A percentile compares a stretch with the other conserved stretches of the same genome.
Evolutionary conservation across 805 yeast genomes (phyloP).

Genomic region (Wickerhamiella parazyma): DNA sequence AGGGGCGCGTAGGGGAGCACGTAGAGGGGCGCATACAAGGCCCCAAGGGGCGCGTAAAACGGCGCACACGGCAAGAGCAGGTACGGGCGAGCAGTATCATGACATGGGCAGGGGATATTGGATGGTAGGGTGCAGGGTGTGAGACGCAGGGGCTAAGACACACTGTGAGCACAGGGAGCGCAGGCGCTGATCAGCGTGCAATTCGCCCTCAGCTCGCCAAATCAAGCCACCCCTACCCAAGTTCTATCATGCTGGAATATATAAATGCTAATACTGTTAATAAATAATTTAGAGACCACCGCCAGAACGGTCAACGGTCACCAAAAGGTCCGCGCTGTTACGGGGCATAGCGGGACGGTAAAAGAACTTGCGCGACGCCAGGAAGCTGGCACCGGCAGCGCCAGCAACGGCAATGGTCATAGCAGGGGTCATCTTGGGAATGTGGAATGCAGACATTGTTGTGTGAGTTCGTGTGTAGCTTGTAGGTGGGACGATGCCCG

Average conservation of each 20-base stretch:
- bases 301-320: constrained; percentile 28
- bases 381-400: constrained; percentile 18
- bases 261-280: not conserved
- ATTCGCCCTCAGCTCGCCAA: too few species aligned
- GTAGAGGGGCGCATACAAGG: too few species aligned
- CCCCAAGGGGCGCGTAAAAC: too few species aligned
- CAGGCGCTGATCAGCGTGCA: too few species aligned
- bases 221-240: too few species aligned
- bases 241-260: not conserved
- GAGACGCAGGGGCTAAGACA: too few species aligned
- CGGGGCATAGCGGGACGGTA: constrained; percentile 25
- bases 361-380: constrained; percentile 20
- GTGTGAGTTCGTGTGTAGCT: not conserved
- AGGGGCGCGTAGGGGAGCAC: too few species aligned
- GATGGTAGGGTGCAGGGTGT: too few species aligned
- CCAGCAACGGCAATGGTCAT: constrained; percentile 18
- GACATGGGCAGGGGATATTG: too few species aligned
- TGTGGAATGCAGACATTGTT: constrained; percentile 4
- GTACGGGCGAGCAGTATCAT: too few species aligned
- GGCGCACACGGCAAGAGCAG: too few species aligned
- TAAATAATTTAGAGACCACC: constrained; percentile 22
- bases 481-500: not conserved
- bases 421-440: constrained; percentile 6
- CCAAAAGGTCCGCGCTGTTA: constrained; percentile 22
- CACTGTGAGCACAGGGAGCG: too few species aligned